phyloP scores from a whole-genome alignment of 257 asterid species.

The Verbena officinalis region DNA sequence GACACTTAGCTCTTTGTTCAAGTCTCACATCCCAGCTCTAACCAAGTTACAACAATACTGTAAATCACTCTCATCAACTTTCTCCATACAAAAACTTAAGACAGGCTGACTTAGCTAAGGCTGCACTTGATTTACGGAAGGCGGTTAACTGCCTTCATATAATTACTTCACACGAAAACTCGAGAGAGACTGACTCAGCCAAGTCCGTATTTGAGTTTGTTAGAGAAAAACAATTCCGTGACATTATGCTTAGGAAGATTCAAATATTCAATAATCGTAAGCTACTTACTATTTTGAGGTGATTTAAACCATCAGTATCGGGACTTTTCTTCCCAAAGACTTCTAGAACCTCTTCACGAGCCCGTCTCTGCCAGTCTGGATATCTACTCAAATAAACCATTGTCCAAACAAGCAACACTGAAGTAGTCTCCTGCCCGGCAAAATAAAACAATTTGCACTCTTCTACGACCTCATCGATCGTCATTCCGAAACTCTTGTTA shows the following conservation, averaged over 20 bases:
- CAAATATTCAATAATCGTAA: not conserved
- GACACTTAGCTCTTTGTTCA: no score
- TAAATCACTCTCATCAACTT: no score
- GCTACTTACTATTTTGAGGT: not conserved
- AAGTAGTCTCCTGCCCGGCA: constrained; percentile 66
- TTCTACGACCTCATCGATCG: constrained; percentile 39
- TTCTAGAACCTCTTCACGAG: not conserved
- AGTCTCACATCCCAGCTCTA: no score
- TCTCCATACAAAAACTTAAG: no score
- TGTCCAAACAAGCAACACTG: constrained; percentile 56
- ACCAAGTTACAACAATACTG: no score
- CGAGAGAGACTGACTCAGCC: no score
- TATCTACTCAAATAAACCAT: constrained; percentile 46
- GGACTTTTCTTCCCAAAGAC: not conserved
- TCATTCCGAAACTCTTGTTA: constrained; percentile 42
- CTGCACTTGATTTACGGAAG: no score
- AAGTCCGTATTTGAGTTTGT: not conserved
- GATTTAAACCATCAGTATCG: not conserved
- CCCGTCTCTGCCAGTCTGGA: constrained; percentile 46
- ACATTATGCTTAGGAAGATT: not conserved
- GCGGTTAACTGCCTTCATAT: no score
- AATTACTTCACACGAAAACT: no score
- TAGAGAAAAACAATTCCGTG: not conserved
- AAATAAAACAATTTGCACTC: constrained; percentile 60
- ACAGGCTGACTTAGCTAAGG: no score